Conservation (phyloP, 1,284 basidiomycete genomes). For the Sphagnurus paluster region DNA sequence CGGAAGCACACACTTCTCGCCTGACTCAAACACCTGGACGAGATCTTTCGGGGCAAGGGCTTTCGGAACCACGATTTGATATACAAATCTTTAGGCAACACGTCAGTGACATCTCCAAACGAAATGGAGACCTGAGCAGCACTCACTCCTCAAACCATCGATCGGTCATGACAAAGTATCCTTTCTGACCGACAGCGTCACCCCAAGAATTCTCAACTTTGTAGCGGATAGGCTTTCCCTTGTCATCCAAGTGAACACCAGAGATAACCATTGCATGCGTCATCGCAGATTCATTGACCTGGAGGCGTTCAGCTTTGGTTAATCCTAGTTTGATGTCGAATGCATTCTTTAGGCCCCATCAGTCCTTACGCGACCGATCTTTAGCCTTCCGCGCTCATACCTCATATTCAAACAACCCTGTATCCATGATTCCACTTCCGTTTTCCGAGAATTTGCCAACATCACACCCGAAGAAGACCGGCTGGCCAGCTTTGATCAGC, state of each 20-base stretch:
- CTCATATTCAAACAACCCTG: conserved; percentile 80
- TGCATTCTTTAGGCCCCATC: conserved; percentile 38
- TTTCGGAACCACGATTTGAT: conserved; percentile 87
- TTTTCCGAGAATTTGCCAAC: conserved; percentile 79
- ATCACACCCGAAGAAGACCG: conserved; percentile 95
- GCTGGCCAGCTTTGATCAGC: conserved; percentile 85
- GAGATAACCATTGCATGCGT: conserved; percentile 95
- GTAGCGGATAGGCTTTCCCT: conserved; percentile 81
- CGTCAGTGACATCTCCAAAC: not conserved
- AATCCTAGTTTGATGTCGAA: conserved; percentile 61
- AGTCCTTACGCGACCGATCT: not conserved
- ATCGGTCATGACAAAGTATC: conserved; percentile 91
- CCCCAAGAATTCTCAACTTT: conserved; percentile 98
- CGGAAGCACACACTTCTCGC: conserved; percentile 65
- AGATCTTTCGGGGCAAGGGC: conserved; percentile 78
- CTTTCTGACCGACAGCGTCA: conserved; percentile 77
- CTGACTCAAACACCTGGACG: conserved; percentile 75
- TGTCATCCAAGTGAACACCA: conserved; percentile 82
- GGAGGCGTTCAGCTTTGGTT: conserved; percentile 84
- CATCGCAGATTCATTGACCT: conserved; percentile 84
- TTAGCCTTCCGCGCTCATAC: conserved; percentile 33
- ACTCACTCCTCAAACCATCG: conserved; percentile 90
- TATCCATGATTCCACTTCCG: conserved; percentile 82
- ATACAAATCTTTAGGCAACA: conserved; percentile 61
- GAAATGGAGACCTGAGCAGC: not conserved